A percentile compares a stretch with the other conserved stretches of the same genome.
phyloP scores from a whole-genome alignment of 1,284 basidiomycete species.

The Lignosus rhinocerotis region DNA sequence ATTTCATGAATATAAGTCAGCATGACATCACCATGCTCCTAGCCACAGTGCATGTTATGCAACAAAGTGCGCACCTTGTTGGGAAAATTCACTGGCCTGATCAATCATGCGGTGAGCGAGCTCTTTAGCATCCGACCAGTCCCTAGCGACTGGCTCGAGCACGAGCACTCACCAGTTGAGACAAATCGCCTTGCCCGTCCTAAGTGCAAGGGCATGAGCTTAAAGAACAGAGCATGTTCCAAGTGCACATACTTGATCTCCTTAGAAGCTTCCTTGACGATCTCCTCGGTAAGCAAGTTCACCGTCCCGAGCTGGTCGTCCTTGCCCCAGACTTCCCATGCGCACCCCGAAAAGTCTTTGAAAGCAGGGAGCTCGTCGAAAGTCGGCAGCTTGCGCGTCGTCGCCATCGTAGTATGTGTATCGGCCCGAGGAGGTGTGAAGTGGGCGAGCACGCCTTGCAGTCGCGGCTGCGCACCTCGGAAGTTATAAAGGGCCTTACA shows the following conservation, averaged over 20 bases:
- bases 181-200: slow-evolving; percentile 56
- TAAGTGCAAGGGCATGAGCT: slow-evolving; percentile 27
- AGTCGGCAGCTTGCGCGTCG: slow-evolving; percentile 42
- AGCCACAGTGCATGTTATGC: not conserved
- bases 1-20: not conserved
- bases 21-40: not conserved
- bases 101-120: not conserved
- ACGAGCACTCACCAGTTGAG: slow-evolving; percentile 56
- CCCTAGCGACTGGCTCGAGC: not conserved
- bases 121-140: not conserved
- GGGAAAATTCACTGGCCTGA: slow-evolving; percentile 69
- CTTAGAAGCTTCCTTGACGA: slow-evolving; percentile 58
- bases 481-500: slow-evolving; percentile 6
- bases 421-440: slow-evolving; percentile 11
- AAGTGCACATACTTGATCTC: slow-evolving; percentile 55
- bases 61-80: slow-evolving; percentile 47
- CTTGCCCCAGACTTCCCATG: slow-evolving; percentile 73
- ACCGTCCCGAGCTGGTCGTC: slow-evolving; percentile 73
- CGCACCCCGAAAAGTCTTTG: slow-evolving; percentile 60
- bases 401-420: slow-evolving; percentile 1
- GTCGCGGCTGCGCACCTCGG: slow-evolving; percentile 1
- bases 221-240: not conserved
- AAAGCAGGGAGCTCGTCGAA: slow-evolving; percentile 65
- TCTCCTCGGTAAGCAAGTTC: slow-evolving; percentile 65
- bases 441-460: slow-evolving; percentile 10